These are phyloP conservation scores for Chaetomiaceae sp. DNA, from an alignment of 2,329 filamentous ascomycete species.

Conservation along the genomic window DNA sequence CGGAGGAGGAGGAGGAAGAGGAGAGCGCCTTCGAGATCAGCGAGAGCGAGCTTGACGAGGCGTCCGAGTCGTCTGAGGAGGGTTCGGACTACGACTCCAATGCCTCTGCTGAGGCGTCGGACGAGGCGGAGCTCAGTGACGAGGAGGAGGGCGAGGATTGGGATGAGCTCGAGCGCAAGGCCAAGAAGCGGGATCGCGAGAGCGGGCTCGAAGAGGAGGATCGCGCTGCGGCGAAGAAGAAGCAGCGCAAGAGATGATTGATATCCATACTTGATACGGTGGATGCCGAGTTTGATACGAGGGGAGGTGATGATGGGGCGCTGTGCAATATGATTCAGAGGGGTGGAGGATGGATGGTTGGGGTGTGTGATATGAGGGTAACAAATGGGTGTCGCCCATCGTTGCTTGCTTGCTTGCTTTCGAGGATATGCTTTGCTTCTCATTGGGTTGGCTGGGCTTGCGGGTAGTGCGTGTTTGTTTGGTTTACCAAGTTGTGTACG, in stretches of 20 bases:
- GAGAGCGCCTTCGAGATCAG: conserved; percentile 90
- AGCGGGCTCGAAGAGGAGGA: conserved; percentile 68
- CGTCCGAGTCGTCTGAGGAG: conserved; percentile 68
- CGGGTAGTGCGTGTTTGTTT: no score
- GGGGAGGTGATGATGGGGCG: no score
- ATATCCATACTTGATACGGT: no score
- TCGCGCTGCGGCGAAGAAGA: conserved; percentile 62
- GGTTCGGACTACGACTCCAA: conserved; percentile 93
- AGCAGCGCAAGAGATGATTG: conserved; percentile 34
- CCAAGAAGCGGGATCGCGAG: conserved; percentile 73
- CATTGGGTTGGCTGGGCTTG: no score
- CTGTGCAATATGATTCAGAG: no score
- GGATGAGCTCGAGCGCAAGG: conserved; percentile 92
- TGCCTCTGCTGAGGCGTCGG: conserved; percentile 72
- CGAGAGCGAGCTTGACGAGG: conserved; percentile 79
- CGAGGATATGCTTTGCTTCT: not conserved
- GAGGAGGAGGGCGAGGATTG: conserved; percentile 82
- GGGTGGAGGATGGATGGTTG: no score
- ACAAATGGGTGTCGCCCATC: no score
- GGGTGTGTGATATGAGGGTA: no score
- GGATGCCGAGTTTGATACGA: no score
- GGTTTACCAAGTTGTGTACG: no score
- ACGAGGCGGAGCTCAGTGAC: conserved; percentile 62
- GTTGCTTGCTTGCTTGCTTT: no score
- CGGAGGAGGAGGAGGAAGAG: conserved; percentile 72